Conservation (phyloP, 176 grass and related monocot genomes). For the Aegilops tauschii region DNA sequence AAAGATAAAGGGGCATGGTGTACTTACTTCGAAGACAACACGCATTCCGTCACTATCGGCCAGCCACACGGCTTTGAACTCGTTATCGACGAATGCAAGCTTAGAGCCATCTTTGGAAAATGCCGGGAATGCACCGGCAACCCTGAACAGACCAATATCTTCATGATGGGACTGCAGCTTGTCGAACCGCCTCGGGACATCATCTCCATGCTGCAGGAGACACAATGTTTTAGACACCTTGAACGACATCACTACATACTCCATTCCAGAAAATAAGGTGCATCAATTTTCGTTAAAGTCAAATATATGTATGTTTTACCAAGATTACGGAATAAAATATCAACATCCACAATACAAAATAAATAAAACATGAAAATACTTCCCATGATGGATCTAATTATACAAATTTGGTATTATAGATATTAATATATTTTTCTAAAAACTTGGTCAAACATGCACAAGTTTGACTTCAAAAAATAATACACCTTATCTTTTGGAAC, state of each 20-base stretch:
- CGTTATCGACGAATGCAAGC: neutral
- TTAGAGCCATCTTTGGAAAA: slow-evolving; percentile 21
- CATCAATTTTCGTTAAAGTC: too few species aligned
- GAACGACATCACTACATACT: neutral
- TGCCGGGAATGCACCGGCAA: slow-evolving; percentile 13
- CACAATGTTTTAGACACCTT: neutral
- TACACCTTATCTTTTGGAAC: too few species aligned
- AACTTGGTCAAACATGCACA: too few species aligned
- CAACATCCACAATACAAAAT: too few species aligned
- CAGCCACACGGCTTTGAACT: neutral
- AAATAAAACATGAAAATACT: too few species aligned
- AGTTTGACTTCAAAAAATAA: too few species aligned
- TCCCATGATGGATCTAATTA: too few species aligned
- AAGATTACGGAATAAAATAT: too few species aligned
- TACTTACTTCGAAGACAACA: neutral
- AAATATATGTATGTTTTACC: too few species aligned
- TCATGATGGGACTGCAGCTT: neutral
- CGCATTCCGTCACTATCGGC: neutral
- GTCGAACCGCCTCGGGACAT: neutral
- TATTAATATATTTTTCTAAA: too few species aligned
- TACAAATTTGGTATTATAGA: too few species aligned
- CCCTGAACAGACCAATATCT: neutral
- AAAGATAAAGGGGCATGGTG: neutral
- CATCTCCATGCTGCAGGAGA: slow-evolving; percentile 1
- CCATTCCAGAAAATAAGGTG: too few species aligned